A percentile compares a stretch with the other conserved stretches of the same genome.
These are phyloP conservation scores for Dictyostelium brefeldianum DNA, from an alignment of 78 protist genomes.

Conservation along the genomic window DNA sequence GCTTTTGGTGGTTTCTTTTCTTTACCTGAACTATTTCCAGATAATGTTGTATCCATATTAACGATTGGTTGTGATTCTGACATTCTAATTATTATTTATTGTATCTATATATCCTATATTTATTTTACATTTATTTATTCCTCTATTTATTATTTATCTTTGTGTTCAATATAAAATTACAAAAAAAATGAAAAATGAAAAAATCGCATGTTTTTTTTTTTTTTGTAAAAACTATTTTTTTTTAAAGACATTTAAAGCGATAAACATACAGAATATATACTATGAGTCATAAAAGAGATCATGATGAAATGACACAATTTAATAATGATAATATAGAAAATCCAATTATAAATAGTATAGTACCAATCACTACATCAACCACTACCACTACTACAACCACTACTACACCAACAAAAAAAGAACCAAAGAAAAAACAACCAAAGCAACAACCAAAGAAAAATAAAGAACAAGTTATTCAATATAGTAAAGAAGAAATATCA, in stretches of 20 bases:
- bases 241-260: background rate
- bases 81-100: background rate
- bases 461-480: background rate
- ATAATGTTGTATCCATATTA: slow-evolving; percentile 13
- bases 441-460: background rate
- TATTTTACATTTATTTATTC: too few relatives aligned
- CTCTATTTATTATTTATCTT: too few relatives aligned
- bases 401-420: too few relatives aligned
- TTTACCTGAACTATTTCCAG: background rate
- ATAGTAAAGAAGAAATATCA: background rate
- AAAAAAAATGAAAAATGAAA: too few relatives aligned
- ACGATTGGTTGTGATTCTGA: slow-evolving; percentile 17
- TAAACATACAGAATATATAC: too few relatives aligned
- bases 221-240: too few relatives aligned
- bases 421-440: background rate
- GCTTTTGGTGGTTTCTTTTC: slow-evolving; percentile 34
- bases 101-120: too few relatives aligned
- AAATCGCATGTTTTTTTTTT: too few relatives aligned
- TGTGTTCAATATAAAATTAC: too few relatives aligned
- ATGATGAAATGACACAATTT: slow-evolving; percentile 19
- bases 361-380: too few relatives aligned
- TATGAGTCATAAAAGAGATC: slow-evolving; percentile 14
- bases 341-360: background rate
- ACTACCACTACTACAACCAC: too few relatives aligned
- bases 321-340: background rate